These are phyloP conservation scores for Russula brevipes DNA, from an alignment of 768 basidiomycete genomes.

Conservation along the genomic window DNA sequence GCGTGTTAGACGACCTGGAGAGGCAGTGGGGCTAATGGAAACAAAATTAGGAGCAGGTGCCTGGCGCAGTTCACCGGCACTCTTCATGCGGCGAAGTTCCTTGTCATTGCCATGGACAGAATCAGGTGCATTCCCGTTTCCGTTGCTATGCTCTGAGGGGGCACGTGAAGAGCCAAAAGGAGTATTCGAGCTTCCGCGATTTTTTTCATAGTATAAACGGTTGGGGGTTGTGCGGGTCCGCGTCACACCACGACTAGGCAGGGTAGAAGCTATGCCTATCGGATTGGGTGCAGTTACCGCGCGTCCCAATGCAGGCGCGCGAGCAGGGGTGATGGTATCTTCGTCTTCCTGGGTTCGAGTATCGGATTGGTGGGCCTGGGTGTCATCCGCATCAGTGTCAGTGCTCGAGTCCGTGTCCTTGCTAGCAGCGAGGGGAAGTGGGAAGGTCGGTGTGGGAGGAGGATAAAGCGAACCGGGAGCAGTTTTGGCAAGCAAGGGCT, in stretches of 20 bases:
- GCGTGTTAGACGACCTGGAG: conserved; percentile 40
- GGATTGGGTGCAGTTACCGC: conserved; percentile 48
- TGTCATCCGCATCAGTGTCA: conserved; percentile 52
- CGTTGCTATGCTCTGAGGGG: conserved; percentile 7
- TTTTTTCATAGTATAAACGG: conserved; percentile 33
- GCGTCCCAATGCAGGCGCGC: conserved; percentile 49
- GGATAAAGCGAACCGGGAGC: conserved; percentile 60
- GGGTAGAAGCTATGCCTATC: conserved; percentile 25
- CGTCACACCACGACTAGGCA: conserved; percentile 34
- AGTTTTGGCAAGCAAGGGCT: conserved; percentile 67
- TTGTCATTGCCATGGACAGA: conserved; percentile 34
- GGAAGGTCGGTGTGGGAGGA: conserved; percentile 58
- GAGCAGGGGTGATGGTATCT: conserved; percentile 66
- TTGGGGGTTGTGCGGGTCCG: conserved; percentile 76
- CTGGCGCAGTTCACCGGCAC: conserved; percentile 72
- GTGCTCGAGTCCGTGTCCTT: conserved; percentile 43
- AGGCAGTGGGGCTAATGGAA: conserved; percentile 31
- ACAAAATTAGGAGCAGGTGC: conserved; percentile 32
- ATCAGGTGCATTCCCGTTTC: conserved; percentile 34
- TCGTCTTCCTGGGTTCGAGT: conserved; percentile 56
- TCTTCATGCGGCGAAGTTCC: conserved; percentile 56
- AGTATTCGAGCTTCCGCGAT: conserved; percentile 18
- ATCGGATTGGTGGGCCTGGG: conserved; percentile 38
- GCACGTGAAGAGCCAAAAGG: conserved; percentile 7
- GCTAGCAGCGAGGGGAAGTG: conserved; percentile 44